Conservation (phyloP, 2,329 filamentous ascomycete species). For the Dactylonectria macrodidyma region DNA sequence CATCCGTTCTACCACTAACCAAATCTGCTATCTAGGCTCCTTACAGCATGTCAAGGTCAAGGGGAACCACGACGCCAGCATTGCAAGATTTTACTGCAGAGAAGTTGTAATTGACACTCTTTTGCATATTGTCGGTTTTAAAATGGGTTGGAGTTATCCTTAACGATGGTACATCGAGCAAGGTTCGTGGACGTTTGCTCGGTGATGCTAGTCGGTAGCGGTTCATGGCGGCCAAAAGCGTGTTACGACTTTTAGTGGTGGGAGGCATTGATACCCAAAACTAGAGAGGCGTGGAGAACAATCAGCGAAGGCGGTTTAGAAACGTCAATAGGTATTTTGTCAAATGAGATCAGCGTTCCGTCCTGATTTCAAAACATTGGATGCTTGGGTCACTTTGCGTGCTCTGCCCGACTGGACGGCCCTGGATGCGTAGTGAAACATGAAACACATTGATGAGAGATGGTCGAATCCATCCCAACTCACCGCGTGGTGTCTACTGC, state of each 20-base stretch:
- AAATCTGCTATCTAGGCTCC: constrained; percentile 68
- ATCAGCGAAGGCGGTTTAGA: not conserved
- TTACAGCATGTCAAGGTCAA: constrained; percentile 79
- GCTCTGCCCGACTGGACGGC: not conserved
- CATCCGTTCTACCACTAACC: constrained; percentile 25
- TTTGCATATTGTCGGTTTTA: not conserved
- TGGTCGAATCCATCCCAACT: not conserved
- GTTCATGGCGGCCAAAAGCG: not conserved
- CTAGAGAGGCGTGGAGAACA: not conserved
- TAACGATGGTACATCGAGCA: not conserved
- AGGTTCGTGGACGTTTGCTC: not conserved
- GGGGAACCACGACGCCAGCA: constrained; percentile 73
- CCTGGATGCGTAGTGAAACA: not conserved
- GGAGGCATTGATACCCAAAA: constrained; percentile 21
- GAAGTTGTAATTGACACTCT: constrained; percentile 36
- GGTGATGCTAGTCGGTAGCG: not conserved
- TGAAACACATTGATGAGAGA: not conserved
- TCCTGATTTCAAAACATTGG: not conserved
- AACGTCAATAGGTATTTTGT: not conserved
- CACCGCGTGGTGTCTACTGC: not conserved
- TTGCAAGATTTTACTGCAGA: constrained; percentile 56
- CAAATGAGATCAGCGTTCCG: not conserved
- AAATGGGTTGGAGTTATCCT: not conserved
- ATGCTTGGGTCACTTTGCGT: not conserved
- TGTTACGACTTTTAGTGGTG: not conserved